Conservation (phyloP, 768 basidiomycete species). For the Pleurotus citrinopileatus region DNA sequence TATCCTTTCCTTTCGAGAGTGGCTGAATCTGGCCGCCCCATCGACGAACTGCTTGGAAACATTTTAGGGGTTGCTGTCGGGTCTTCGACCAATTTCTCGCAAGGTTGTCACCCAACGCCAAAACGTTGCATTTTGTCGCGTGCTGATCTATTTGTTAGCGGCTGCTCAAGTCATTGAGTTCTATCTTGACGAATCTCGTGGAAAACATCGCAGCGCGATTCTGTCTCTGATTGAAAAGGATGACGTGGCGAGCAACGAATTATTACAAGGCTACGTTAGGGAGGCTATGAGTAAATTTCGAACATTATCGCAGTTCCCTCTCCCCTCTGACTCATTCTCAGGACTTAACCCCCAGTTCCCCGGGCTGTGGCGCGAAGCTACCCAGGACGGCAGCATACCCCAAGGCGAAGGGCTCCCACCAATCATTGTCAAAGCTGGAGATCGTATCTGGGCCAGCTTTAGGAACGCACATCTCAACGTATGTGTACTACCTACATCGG, state of each 20-base stretch:
- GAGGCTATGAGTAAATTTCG: slow-evolving; percentile 26
- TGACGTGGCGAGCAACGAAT: slow-evolving; percentile 18
- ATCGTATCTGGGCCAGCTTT: slow-evolving; percentile 31
- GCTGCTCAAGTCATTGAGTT: slow-evolving; percentile 28
- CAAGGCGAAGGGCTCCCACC: slow-evolving; percentile 22
- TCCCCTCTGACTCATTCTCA: background rate
- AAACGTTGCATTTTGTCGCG: no score
- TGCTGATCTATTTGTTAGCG: background rate
- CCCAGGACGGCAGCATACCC: slow-evolving; percentile 22
- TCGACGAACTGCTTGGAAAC: slow-evolving; percentile 39
- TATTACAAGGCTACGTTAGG: slow-evolving; percentile 29
- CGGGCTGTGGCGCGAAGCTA: slow-evolving; percentile 21
- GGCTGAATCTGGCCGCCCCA: slow-evolving; percentile 29
- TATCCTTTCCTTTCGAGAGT: slow-evolving; percentile 37
- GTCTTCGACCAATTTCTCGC: background rate
- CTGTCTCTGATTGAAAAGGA: slow-evolving; percentile 2
- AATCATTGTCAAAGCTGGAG: slow-evolving; percentile 28
- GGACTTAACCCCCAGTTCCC: slow-evolving; percentile 12
- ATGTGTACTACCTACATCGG: background rate
- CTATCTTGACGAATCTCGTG: slow-evolving; percentile 27
- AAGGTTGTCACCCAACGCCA: background rate
- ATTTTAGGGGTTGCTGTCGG: slow-evolving; percentile 44
- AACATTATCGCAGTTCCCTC: background rate
- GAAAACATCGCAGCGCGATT: slow-evolving; percentile 24
- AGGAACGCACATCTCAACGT: slow-evolving; percentile 32